Evolutionary conservation across 169 alveolate genomes (phyloP), one percentile per base, ranked within the genome.

Genomic region (Theileria annulata): DNA sequence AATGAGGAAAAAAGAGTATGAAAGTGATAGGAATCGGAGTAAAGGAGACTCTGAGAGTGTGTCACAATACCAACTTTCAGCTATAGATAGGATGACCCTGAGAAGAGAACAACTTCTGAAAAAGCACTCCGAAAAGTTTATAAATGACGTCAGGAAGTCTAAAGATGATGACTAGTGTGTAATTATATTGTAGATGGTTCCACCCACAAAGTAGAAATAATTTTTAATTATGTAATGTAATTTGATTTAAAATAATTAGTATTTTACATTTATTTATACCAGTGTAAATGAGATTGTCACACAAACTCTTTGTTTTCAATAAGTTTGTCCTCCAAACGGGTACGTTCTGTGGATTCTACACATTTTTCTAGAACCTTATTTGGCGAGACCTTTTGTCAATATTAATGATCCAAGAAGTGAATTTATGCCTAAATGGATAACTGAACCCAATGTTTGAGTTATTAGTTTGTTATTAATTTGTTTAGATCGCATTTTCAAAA

Each of bases 311-410:
- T 21, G 23, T 17, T 9, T 19, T 47, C 2, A 21, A 19, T 9
- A 67, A 33, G 17, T 21, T 30, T 15, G 42, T 67, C 3, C 19
- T 23, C 17, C 25, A 42, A 9, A 62, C 54, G 5, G 68, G 51
- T 31, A 47, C 23, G 3, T n/a, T 31, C 25, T 27, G 19, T 63
- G 21, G 3, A 13, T 27, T 0, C 42, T 15, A 15, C 31, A 25
- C 23, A 13, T 12, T 37, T 12, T 12, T 1, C 0, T 51, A 76
- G 86, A 19, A 47, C 95, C 95, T 10, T 91, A 80, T 60, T 54
- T 91, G 79, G 95, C 95, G 15, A 70, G 91, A 35, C 95, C 95
- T 8, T 91, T 77, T 69, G 87, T 91, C 25, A 86, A 91, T 73
- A 80, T 87, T 30, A 81, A 81, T 31, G 80, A 77, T 69, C 88